Percentiles rank a stretch among this genome's conserved stretches.
Conservation (phyloP, 1,284 basidiomycete genomes). For the Chiua sp. region DNA sequence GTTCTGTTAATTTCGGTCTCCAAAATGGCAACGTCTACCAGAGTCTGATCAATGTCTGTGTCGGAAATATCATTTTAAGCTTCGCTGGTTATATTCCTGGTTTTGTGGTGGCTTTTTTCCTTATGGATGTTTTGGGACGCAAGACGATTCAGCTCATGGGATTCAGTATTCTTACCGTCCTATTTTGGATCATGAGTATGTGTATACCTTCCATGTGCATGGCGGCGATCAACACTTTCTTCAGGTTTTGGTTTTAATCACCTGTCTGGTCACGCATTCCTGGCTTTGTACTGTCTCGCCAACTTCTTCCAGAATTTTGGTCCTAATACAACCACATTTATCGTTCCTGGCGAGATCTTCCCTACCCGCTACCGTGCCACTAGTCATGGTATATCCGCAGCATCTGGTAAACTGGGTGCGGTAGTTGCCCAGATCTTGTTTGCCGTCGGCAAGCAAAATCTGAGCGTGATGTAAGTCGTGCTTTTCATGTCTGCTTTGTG, state of each 20-base stretch:
- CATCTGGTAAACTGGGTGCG: slow-evolving; percentile 70
- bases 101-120: slow-evolving; percentile 50
- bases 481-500: background rate
- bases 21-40: slow-evolving; percentile 20
- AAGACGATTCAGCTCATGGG: slow-evolving; percentile 62
- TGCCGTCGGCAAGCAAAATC: background rate
- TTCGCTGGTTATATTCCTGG: slow-evolving; percentile 55
- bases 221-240: background rate
- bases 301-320: slow-evolving; percentile 63
- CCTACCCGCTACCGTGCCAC: slow-evolving; percentile 75
- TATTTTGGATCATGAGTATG: slow-evolving; percentile 54
- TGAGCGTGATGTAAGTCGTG: slow-evolving; percentile 7
- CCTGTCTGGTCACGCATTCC: slow-evolving; percentile 55
- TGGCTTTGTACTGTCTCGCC: slow-evolving; percentile 63
- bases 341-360: slow-evolving; percentile 75
- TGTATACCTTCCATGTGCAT: background rate
- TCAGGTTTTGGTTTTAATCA: slow-evolving; percentile 52
- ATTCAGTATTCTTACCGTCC: slow-evolving; percentile 56
- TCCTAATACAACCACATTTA: slow-evolving; percentile 74
- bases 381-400: slow-evolving; percentile 71
- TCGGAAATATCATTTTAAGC: slow-evolving; percentile 51
- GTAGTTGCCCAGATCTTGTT: slow-evolving; percentile 56
- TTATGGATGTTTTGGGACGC: slow-evolving; percentile 55
- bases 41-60: slow-evolving; percentile 32
- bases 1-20: background rate